phyloP scores from a whole-genome alignment of 1,284 basidiomycete species.

The Cryptococcus sp. region DNA sequence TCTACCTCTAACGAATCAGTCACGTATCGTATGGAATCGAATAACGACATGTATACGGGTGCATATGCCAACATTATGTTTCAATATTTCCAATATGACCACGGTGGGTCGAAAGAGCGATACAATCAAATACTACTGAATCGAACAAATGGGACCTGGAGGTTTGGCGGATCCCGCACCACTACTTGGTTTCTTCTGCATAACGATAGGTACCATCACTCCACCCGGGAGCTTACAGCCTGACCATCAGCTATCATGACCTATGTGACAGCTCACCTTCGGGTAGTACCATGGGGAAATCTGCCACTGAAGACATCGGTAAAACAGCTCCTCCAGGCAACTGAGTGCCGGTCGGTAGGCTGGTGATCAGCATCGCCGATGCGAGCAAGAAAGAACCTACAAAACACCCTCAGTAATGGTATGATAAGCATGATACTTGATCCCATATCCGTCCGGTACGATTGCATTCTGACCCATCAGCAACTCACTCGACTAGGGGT shows the following conservation, averaged over 20 bases:
- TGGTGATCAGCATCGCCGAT: conserved; percentile 7
- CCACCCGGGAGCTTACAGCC: conserved; percentile 36
- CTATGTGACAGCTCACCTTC: conserved; percentile 9
- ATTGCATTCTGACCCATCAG: conserved; percentile 31
- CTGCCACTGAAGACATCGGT: conserved; percentile 37
- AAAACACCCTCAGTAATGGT: conserved; percentile 42
- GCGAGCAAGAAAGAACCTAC: conserved; percentile 15
- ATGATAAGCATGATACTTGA: conserved; percentile 43
- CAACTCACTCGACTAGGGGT: background rate
- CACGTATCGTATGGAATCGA: too few species aligned
- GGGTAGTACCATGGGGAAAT: conserved; percentile 38
- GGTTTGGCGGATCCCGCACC: background rate
- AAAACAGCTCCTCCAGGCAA: conserved; percentile 38
- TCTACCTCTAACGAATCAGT: too few species aligned
- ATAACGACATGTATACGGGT: too few species aligned
- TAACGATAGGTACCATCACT: conserved; percentile 40
- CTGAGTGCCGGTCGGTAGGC: conserved; percentile 33
- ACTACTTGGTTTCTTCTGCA: conserved; percentile 19
- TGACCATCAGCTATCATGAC: background rate
- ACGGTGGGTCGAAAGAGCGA: too few species aligned
- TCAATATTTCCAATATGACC: too few species aligned
- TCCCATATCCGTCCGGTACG: conserved; percentile 40
- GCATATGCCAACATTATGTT: too few species aligned
- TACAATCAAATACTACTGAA: conserved; percentile 9
- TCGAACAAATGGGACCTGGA: conserved; percentile 13